These are phyloP conservation scores for Amoebophrya sp. DNA, from an alignment of 169 alveolate genomes.

Conservation along the genomic window DNA sequence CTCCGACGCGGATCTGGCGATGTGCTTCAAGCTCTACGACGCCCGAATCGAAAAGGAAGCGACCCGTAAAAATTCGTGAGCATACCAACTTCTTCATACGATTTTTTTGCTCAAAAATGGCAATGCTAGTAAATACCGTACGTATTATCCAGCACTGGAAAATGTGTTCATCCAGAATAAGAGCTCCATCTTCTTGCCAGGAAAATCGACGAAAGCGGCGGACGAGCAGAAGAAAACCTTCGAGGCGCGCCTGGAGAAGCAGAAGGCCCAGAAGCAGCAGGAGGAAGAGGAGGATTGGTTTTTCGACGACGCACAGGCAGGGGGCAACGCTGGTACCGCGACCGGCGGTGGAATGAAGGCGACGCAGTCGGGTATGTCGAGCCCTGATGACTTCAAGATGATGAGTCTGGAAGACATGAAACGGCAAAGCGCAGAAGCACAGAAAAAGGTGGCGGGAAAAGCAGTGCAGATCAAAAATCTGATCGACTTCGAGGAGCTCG, in stretches of 20 bases:
- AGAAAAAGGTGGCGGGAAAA: not conserved
- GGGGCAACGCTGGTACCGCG: too few species aligned
- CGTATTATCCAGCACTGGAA: too few species aligned
- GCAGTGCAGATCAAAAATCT: not conserved
- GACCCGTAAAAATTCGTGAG: too few species aligned
- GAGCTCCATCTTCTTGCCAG: too few species aligned
- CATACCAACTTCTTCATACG: too few species aligned
- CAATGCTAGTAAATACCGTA: too few species aligned
- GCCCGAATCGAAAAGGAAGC: not conserved
- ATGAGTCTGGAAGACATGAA: not conserved
- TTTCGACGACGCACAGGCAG: not conserved
- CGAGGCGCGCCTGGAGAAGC: not conserved
- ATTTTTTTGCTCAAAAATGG: too few species aligned
- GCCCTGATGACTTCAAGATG: not conserved
- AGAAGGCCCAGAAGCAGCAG: not conserved
- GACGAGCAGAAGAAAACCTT: not conserved
- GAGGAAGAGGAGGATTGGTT: not conserved
- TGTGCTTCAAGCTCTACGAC: not conserved
- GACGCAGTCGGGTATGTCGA: too few species aligned
- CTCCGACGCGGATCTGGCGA: not conserved
- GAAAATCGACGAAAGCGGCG: not conserved
- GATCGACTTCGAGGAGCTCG: not conserved
- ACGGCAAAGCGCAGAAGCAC: not conserved
- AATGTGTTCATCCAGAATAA: too few species aligned
- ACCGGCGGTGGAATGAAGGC: too few species aligned